Conservation (phyloP, 768 basidiomycete species). For the Daedaleopsis nitida region DNA sequence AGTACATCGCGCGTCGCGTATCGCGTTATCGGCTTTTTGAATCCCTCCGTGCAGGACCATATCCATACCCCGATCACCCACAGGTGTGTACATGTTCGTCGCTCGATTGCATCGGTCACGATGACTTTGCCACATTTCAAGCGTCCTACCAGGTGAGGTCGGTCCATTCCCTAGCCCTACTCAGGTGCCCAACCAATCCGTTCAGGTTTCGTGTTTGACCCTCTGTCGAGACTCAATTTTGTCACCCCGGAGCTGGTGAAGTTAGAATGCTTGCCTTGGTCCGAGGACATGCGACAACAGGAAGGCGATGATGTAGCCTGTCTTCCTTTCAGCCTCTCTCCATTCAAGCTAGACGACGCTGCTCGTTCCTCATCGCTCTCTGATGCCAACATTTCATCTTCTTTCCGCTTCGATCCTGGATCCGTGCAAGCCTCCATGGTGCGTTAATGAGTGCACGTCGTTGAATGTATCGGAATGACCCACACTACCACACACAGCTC, state of each 20-base stretch:
- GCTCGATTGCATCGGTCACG: too few species aligned
- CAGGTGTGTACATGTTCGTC: background rate
- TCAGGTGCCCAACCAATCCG: background rate
- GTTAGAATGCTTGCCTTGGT: slow-evolving; percentile 46
- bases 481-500: slow-evolving; percentile 36
- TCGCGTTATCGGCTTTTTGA: background rate
- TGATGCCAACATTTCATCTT: slow-evolving; percentile 39
- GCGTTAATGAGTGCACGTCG: slow-evolving; percentile 18
- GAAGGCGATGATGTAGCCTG: slow-evolving; percentile 53
- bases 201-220: background rate
- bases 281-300: slow-evolving; percentile 47
- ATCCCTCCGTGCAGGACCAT: background rate
- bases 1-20: slow-evolving; percentile 22
- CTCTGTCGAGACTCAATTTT: slow-evolving; percentile 13
- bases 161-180: slow-evolving; percentile 1
- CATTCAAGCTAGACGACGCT: slow-evolving; percentile 49
- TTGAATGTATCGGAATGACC: background rate
- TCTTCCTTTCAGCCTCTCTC: slow-evolving; percentile 57
- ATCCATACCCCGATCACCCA: slow-evolving; percentile 5
- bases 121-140: too few species aligned
- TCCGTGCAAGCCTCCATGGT: slow-evolving; percentile 51
- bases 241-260: slow-evolving; percentile 25
- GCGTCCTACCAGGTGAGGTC: background rate
- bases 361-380: slow-evolving; percentile 36
- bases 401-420: slow-evolving; percentile 44